phyloP scores from a whole-genome alignment of 2,329 filamentous ascomycete genomes.

The Thelonectria blattea region DNA sequence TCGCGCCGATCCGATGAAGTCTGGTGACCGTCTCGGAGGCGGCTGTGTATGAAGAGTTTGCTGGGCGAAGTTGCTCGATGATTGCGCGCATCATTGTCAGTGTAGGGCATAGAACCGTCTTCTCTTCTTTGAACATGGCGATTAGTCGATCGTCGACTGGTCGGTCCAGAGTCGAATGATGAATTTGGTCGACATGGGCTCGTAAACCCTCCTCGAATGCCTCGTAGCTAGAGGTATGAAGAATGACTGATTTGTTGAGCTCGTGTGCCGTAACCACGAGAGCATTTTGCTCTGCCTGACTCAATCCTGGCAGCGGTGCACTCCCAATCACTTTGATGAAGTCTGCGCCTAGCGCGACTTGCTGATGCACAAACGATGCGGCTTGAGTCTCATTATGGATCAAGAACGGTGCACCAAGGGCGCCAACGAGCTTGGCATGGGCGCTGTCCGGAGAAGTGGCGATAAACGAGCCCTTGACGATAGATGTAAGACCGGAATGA shows the following conservation, averaged over 20 bases:
- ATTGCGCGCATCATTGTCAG: slow-evolving; percentile 17
- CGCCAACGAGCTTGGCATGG: slow-evolving; percentile 3
- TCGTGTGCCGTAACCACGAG: slow-evolving; percentile 2
- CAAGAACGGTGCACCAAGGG: not conserved
- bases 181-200: slow-evolving; percentile 11
- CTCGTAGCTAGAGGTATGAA: slow-evolving; percentile 6
- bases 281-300: slow-evolving; percentile 7
- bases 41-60: slow-evolving; percentile 5
- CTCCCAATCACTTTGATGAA: slow-evolving; percentile 18
- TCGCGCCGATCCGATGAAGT: slow-evolving; percentile 1
- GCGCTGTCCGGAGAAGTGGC: slow-evolving; percentile 13
- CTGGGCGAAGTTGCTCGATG: slow-evolving; percentile 5
- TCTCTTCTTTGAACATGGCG: slow-evolving; percentile 7
- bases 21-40: slow-evolving; percentile 6
- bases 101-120: slow-evolving; percentile 9
- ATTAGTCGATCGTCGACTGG: slow-evolving; percentile 12
- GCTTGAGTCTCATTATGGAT: slow-evolving; percentile 3
- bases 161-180: slow-evolving; percentile 11
- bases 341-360: slow-evolving; percentile 5
- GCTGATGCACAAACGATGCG: slow-evolving; percentile 4
- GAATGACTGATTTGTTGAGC: slow-evolving; percentile 2
- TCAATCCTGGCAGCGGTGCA: slow-evolving; percentile 9
- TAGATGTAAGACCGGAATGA: slow-evolving; percentile 7
- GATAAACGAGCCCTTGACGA: slow-evolving; percentile 14
- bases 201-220: not conserved